Conservation (phyloP, 805 yeast genomes). For the Tetrapisispora fleetii region DNA sequence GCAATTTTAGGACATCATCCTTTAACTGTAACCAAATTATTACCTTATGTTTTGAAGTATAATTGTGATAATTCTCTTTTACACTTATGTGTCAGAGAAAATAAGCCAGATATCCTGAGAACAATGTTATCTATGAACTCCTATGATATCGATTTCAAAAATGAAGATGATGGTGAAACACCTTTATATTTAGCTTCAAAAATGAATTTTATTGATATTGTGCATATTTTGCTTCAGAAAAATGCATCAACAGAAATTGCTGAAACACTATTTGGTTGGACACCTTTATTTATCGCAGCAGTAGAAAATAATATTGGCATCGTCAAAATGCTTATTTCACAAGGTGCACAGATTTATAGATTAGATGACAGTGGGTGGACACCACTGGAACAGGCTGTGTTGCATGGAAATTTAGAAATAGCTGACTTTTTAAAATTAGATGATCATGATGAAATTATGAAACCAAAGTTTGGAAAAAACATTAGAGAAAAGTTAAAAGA, state of each 20-base stretch:
- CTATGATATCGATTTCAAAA: conserved; percentile 54
- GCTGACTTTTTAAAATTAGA: conserved; percentile 44
- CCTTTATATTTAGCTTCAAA: conserved; percentile 76
- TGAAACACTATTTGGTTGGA: conserved; percentile 83
- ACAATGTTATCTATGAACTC: conserved; percentile 45
- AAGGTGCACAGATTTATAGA: conserved; percentile 44
- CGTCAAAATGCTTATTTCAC: conserved; percentile 42
- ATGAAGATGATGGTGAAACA: conserved; percentile 58
- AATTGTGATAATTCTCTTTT: conserved; percentile 46
- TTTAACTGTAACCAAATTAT: conserved; percentile 51
- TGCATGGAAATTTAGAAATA: conserved; percentile 74
- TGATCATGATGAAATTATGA: conserved; percentile 13
- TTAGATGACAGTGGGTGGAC: conserved; percentile 89
- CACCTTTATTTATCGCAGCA: conserved; percentile 84
- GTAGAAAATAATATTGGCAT: conserved; percentile 65
- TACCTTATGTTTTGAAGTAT: conserved; percentile 33
- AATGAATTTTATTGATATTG: conserved; percentile 44
- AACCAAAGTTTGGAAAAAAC: conserved; percentile 10
- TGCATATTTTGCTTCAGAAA: conserved; percentile 41
- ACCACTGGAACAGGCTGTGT: conserved; percentile 92
- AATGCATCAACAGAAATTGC: conserved; percentile 69
- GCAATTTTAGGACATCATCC: conserved; percentile 81
- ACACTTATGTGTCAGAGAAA: conserved; percentile 35
- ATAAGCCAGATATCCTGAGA: background rate
- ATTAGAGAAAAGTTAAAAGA: background rate